These are phyloP conservation scores for Gryganskiella cystojenkinii DNA, from an alignment of 192 early-diverging fungal species.

Conservation along the genomic window DNA sequence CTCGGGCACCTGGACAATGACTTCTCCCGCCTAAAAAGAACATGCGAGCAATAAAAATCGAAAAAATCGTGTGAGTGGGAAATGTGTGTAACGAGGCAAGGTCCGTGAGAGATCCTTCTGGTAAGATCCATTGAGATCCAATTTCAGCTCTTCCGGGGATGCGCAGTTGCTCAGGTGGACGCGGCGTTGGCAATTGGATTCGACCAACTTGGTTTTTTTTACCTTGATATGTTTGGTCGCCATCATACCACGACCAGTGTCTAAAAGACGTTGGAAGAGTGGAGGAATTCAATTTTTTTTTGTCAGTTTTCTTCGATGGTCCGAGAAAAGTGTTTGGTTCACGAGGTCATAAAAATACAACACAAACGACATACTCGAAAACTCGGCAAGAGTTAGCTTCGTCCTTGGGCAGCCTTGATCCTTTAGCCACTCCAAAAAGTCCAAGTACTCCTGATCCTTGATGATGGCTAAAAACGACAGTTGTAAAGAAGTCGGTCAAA, in stretches of 20 bases:
- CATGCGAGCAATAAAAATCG: not conserved
- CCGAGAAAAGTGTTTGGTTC: too few species aligned
- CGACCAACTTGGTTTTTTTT: constrained; percentile 13
- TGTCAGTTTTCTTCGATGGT: too few species aligned
- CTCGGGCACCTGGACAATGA: constrained; percentile 63
- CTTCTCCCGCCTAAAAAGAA: constrained; percentile 58
- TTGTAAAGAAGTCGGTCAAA: not conserved
- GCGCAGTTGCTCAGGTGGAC: not conserved
- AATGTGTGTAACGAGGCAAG: constrained; percentile 4
- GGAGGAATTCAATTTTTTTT: too few species aligned
- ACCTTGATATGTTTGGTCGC: constrained; percentile 64
- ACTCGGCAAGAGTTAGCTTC: constrained; percentile 65
- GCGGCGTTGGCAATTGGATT: not conserved
- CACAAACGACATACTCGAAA: constrained; percentile 53
- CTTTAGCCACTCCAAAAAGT: constrained; percentile 62
- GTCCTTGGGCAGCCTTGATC: constrained; percentile 58
- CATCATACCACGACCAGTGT: constrained; percentile 71
- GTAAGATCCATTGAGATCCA: too few species aligned
- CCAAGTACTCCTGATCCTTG: constrained; percentile 57
- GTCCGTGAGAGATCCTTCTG: constrained; percentile 1
- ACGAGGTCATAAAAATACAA: not conserved
- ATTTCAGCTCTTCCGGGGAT: not conserved
- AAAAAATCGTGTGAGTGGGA: not conserved
- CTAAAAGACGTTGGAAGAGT: constrained; percentile 20
- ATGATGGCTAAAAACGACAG: constrained; percentile 42